phyloP scores from a whole-genome alignment of 2,329 filamentous ascomycete species.

The Dothideomycetes sp. region DNA sequence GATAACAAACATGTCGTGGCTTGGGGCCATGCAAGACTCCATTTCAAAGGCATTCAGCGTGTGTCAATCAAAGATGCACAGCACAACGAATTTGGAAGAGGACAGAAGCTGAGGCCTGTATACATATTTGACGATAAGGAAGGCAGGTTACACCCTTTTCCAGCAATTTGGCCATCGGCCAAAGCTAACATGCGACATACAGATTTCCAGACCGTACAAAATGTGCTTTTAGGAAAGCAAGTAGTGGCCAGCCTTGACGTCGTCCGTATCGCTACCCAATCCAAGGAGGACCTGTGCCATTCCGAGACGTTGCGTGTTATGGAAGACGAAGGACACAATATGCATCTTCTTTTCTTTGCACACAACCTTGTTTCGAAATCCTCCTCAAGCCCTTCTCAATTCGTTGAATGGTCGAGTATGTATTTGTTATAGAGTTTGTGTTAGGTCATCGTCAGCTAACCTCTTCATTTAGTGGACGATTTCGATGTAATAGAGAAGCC shows the following conservation, averaged over 20 bases:
- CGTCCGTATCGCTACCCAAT: neutral
- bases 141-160: neutral
- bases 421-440: too few relatives aligned
- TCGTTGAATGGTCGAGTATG: slow-evolving; percentile 1
- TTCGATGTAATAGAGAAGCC: slow-evolving; percentile 1
- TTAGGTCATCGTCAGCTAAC: neutral
- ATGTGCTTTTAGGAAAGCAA: neutral
- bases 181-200: neutral
- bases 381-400: neutral
- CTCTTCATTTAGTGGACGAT: neutral
- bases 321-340: neutral
- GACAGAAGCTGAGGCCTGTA: neutral
- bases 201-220: neutral
- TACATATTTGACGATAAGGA: neutral
- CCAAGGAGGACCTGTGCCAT: neutral
- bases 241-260: slow-evolving; percentile 1
- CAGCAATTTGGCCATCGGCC: too few relatives aligned
- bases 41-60: slow-evolving; percentile 1
- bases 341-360: neutral
- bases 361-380: neutral
- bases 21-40: neutral
- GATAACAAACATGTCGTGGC: slow-evolving; percentile 1
- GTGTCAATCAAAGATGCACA: slow-evolving; percentile 1
- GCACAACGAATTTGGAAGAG: neutral
- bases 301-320: slow-evolving; percentile 5